A percentile compares a stretch with the other conserved stretches of the same genome.
These are phyloP conservation scores for Kalaharituber pfeilii DNA, from an alignment of 2,329 filamentous ascomycete genomes.

Conservation along the genomic window DNA sequence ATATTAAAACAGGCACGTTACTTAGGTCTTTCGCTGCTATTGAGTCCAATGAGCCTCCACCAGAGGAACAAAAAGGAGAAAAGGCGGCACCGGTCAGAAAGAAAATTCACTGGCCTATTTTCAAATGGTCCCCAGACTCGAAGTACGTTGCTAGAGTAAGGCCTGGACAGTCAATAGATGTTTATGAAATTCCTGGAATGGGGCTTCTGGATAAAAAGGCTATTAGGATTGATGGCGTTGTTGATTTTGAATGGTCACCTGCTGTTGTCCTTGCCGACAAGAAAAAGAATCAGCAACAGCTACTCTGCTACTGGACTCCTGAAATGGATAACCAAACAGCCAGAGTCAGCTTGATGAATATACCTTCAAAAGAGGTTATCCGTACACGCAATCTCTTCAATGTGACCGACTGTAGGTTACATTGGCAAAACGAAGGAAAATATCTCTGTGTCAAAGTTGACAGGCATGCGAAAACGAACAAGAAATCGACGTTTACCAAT, in stretches of 20 bases:
- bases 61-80: conserved; percentile 41
- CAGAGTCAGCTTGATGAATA: conserved; percentile 89
- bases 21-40: conserved; percentile 86
- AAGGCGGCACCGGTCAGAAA: conserved; percentile 42
- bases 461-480: conserved; percentile 82
- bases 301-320: conserved; percentile 97
- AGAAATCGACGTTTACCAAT: conserved; percentile 93
- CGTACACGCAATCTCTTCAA: conserved; percentile 95
- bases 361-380: conserved; percentile 86
- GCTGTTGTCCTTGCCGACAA: conserved; percentile 66
- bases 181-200: conserved; percentile 83
- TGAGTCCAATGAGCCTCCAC: conserved; percentile 44
- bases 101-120: conserved; percentile 94
- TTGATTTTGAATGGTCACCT: conserved; percentile 97
- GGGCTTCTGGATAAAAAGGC: conserved; percentile 75
- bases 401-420: conserved; percentile 89
- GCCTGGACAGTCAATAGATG: conserved; percentile 71
- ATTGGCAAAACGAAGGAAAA: conserved; percentile 90
- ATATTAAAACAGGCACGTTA: conserved; percentile 73
- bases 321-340: conserved; percentile 96
- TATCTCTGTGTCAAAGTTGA: conserved; percentile 99
- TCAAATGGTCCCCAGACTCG: conserved; percentile 98
- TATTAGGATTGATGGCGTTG: conserved; percentile 89
- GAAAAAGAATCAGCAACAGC: conserved; percentile 59
- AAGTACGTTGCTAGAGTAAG: conserved; percentile 90